phyloP scores from a whole-genome alignment of 202 grass and related monocot genomes.

The Setaria viridis region DNA sequence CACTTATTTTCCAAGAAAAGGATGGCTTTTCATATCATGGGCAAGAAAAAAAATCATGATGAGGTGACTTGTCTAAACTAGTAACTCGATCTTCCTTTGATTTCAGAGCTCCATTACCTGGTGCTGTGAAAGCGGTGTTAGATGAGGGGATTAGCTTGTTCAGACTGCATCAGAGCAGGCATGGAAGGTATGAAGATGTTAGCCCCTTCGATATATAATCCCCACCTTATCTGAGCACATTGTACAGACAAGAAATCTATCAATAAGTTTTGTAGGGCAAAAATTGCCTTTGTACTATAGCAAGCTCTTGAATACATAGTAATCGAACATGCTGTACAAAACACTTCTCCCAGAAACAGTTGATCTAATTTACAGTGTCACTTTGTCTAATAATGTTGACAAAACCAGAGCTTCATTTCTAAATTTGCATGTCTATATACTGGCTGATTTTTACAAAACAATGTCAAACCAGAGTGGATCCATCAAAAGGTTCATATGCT shows the following conservation, averaged over 20 bases:
- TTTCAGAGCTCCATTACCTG: constrained; percentile 76
- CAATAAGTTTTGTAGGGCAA: not conserved
- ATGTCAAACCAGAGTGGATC: constrained; percentile 73
- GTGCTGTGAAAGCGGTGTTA: constrained; percentile 68
- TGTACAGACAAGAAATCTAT: not conserved
- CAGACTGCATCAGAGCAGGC: constrained; percentile 81
- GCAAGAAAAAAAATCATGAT: constrained; percentile 17
- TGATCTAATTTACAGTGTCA: constrained; percentile 6
- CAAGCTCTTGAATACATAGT: not conserved
- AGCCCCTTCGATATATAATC: not conserved
- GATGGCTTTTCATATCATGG: not conserved
- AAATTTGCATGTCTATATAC: constrained; percentile 15
- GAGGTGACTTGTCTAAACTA: constrained; percentile 8
- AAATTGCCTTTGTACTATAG: not conserved
- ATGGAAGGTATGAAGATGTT: constrained; percentile 83
- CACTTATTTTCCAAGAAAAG: constrained; percentile 21
- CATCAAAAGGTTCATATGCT: constrained; percentile 90
- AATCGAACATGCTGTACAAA: not conserved
- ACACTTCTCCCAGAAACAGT: not conserved
- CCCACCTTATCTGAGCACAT: not conserved
- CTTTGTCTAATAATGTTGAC: constrained; percentile 7
- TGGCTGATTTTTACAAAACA: constrained; percentile 43
- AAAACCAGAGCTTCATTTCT: constrained; percentile 13
- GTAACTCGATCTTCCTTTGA: constrained; percentile 33
- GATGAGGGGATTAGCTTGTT: constrained; percentile 91